These are phyloP conservation scores for Alternaria atra DNA, from an alignment of 2,329 filamentous ascomycete species.

Conservation along the genomic window DNA sequence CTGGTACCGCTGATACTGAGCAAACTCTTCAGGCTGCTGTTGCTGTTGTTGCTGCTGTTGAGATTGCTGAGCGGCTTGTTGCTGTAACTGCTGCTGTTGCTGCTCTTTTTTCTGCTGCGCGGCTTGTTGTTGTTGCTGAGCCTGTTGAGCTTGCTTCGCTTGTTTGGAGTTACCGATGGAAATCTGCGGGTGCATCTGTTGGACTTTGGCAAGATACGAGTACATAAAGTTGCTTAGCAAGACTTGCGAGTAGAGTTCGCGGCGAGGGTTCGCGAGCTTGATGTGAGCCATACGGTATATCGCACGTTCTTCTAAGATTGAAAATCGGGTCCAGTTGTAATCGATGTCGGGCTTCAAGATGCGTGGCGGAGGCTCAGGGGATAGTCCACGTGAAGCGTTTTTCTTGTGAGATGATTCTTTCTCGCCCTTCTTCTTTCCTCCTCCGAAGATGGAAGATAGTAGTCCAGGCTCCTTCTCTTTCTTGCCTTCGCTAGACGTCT, in stretches of 20 bases:
- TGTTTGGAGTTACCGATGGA: slow-evolving; percentile 83
- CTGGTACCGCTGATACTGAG: slow-evolving; percentile 52
- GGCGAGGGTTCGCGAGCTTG: slow-evolving; percentile 95
- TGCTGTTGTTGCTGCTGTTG: slow-evolving; percentile 51
- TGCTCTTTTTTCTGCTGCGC: slow-evolving; percentile 52
- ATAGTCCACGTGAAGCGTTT: slow-evolving; percentile 73
- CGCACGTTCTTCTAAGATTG: slow-evolving; percentile 91
- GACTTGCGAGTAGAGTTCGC: slow-evolving; percentile 92
- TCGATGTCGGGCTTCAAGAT: slow-evolving; percentile 86
- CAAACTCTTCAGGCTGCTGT: slow-evolving; percentile 53
- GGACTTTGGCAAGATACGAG: slow-evolving; percentile 96
- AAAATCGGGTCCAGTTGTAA: slow-evolving; percentile 95
- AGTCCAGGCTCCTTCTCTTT: slow-evolving; percentile 88
- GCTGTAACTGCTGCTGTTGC: slow-evolving; percentile 52
- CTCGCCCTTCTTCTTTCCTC: slow-evolving; percentile 85
- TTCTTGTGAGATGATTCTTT: slow-evolving; percentile 79
- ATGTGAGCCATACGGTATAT: slow-evolving; percentile 99
- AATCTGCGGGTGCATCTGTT: slow-evolving; percentile 97
- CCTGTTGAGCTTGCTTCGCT: slow-evolving; percentile 71
- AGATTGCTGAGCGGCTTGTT: slow-evolving; percentile 33
- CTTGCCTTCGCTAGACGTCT: slow-evolving; percentile 72
- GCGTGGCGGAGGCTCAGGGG: slow-evolving; percentile 77
- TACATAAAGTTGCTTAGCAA: slow-evolving; percentile 99
- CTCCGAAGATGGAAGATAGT: slow-evolving; percentile 93
- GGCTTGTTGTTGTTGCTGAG: slow-evolving; percentile 59